phyloP scores from a whole-genome alignment of 2,329 filamentous ascomycete genomes.

The Aspergillus caelatus region DNA sequence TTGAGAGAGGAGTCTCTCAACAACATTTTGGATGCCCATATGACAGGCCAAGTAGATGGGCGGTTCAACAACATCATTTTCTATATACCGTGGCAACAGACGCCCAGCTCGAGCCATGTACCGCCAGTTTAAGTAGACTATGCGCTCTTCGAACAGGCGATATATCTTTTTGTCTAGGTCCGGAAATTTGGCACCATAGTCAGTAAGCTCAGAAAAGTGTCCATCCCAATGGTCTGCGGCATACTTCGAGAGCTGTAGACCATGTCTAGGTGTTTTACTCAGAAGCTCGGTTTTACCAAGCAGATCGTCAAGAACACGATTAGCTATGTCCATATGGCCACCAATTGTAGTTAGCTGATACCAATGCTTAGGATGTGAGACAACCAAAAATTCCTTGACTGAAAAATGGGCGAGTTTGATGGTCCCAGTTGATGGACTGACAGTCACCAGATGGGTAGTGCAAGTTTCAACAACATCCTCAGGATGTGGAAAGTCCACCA shows the following conservation, averaged over 20 bases:
- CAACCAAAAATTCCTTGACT: not conserved
- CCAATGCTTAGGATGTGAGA: not conserved
- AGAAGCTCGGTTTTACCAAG: not conserved
- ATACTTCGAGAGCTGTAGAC: not conserved
- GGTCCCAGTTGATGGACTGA: not conserved
- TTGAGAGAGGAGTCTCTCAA: not conserved
- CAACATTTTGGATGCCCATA: not conserved
- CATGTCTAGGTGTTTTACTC: not conserved
- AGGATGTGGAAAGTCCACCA: not conserved
- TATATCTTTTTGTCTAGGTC: not conserved
- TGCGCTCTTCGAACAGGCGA: not conserved
- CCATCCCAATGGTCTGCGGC: not conserved
- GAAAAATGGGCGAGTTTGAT: not conserved
- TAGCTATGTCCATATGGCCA: not conserved
- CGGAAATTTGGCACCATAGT: not conserved
- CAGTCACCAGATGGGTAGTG: not conserved
- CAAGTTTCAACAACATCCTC: not conserved
- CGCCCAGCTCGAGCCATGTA: not conserved
- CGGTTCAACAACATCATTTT: accelerated
- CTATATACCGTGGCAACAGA: no score
- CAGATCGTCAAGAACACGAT: not conserved
- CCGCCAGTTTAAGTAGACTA: not conserved
- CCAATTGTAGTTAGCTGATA: not conserved
- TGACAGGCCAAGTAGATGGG: not conserved
- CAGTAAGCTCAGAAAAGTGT: not conserved